Evolutionary conservation across 148 eudicot species (phyloP), one percentile per base, ranked within the genome.

Genomic region (Nepenthes gracilis): DNA sequence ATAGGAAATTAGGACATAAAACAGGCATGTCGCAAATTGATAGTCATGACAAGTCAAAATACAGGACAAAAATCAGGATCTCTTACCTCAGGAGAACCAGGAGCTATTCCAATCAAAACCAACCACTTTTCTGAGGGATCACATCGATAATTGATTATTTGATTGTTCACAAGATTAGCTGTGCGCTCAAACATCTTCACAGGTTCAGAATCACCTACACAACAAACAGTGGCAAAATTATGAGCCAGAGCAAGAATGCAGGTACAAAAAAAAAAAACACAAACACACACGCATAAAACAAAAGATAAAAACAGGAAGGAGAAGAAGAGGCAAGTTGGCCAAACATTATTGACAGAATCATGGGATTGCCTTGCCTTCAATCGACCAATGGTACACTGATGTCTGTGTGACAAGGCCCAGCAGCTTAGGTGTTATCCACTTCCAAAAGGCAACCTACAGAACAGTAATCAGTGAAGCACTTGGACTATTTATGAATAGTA

Each of bases 351-450:
- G 8, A 40, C 45, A 40, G 8, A 40, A 40, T 23, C 6, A 40
- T n/a, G 11, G 11, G 14, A 50, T 23, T 14, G 38, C 12, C 56
- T 55, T 62, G 75, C 99, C 99, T 81, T 93, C 99, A 73, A 86
- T 93, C 48, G 97, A 83, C 99, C 99, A 93, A 77, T 93, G 99
- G 73, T 86, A 89, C 23, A 93, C 99, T 54, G 99, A 69, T 9
- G 92, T 68, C 63, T 93, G 99, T 33, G 99, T 93, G 56, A 93
- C 97, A 59, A 93, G 73, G 34, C 99, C 99, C 78, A 93, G 72
- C 85, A 81, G 68, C 67, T 80, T 89, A 43, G 89, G 85, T 53
- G 89, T 78, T 60, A 93, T 78, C 99, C 99, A 93, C 70, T 93
- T 93, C 99, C 99, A 93, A 75, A 89, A 93, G 32, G 81, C 97